Conservation (phyloP, 179 eudicot genomes). For the Drosera spatulata region DNA sequence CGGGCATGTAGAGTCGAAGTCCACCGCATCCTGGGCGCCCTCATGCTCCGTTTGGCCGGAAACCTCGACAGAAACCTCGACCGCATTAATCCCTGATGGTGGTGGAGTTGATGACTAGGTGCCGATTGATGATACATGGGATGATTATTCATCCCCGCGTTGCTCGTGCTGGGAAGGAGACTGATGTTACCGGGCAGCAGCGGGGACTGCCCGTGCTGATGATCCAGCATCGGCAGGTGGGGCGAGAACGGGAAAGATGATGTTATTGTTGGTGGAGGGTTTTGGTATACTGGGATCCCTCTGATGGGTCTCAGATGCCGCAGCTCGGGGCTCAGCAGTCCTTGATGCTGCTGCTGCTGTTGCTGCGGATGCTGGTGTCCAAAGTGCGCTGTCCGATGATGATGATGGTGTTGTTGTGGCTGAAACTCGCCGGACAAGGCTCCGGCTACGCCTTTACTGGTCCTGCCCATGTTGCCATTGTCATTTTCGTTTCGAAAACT, state of each 20-base stretch:
- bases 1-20: conserved; percentile 82
- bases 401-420: not conserved
- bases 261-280: conserved; percentile 21
- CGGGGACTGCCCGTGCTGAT: not conserved
- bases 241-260: conserved; percentile 12
- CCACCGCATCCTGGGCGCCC: conserved; percentile 97
- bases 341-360: conserved; percentile 10
- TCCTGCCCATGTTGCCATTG: no score
- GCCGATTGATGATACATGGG: no score
- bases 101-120: conserved; percentile 1
- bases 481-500: no score
- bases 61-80: conserved; percentile 57
- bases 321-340: conserved; percentile 21
- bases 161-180: not conserved
- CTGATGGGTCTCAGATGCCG: conserved; percentile 61
- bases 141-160: not conserved
- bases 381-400: conserved; percentile 3
- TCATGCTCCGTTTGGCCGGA: conserved; percentile 75
- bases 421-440: no score
- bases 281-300: conserved; percentile 83
- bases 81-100: conserved; percentile 37
- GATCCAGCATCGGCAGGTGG: conserved; percentile 6
- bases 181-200: not conserved
- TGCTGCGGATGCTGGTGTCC: conserved; percentile 19
- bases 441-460: no score